Base-by-base conservation (phyloP, 2,329 filamentous ascomycete species). In the Akanthomyces lecanii region DNA sequence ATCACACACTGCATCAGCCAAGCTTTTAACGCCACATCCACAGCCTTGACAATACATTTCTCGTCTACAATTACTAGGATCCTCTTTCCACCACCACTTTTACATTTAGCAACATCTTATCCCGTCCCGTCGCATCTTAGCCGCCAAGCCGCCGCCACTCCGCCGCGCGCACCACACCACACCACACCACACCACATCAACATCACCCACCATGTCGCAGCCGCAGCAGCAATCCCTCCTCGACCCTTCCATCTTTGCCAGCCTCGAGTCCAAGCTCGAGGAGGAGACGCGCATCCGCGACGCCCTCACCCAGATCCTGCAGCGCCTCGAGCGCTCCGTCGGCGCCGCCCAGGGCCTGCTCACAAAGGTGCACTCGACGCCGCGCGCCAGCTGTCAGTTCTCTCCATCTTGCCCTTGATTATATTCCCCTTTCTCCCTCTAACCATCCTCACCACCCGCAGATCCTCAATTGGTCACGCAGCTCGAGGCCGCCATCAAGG, bases 311-410 rank as follows among this genome's bases (percentile, higher is more conserved):
- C 87, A 92, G 63, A 90, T 96, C 69, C 84, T 95, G 51, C 89
- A 95, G 73, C 85, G 83, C 48, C 85, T 98, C 44, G 91, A 96
- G 71, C 89, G 92, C 72, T 88, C 92, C 84, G 90, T 91, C 67
- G 86, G 91, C 69, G 87, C 87, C 65, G 89, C 89, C 25, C 91
- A 94, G 71, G 92, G 93, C 51, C 84, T 93, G 61, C 85, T 98
- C 57, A 95, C 94, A 44, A 84, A 91, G 72, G 91, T 95, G 56
- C 95, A 99, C 77, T 95, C 93, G 2, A 97, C 92, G 5, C 88
- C 91, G 14, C 84, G 87, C 65, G 73, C 79, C 25, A 78, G 80
- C 66, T 83, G 82, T 83, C 71, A 66, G 79, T 75, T 61, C 63
- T 38, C 62, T 60, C 10, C 18, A 16, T 25, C 23, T 25, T 40